Evolutionary conservation across 1,139 yeast genomes (phyloP), one percentile per base, ranked within the genome.

Genomic region (Scheffersomyces illinoinensis): DNA sequence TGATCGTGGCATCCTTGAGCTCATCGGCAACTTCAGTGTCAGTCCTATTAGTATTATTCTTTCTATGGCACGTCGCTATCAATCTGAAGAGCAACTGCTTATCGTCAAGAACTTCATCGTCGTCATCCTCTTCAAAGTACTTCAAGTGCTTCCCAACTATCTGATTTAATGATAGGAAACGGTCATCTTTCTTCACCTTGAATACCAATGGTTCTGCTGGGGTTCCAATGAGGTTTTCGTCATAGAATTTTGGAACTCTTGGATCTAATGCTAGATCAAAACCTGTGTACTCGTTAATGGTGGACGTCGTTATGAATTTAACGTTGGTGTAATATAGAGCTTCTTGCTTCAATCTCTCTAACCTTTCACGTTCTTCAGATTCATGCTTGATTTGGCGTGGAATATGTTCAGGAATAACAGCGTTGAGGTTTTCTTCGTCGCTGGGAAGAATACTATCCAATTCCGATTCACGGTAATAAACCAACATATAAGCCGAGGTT

Each of bases 401-500:
- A 50, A 95, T 86, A 69, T 90, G 91, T 3, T 72, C 67, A 4
- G 98, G 98, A 49, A 91, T 85, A 3, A 68, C 65, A 2, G 66
- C 63, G 58, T 84, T 86, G 5, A 76, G 68, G 14, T 64, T 64
- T 1, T 74, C 76, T 19, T 87, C 89, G 21, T 80, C 76, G 0
- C 83, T 85, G 7, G 87, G 87, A 60, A 95, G 79, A 20, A 93
- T 82, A 10, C 82, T 83, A 3, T 79, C 80, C 54, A 88, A 75
- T 50, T 84, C 84, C 7, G 84, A 76, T 69, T 90, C 88, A 57
- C 97, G 85, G 63, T 93, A 85, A 71, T 95, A 95, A 3, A 95
- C 99, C 76, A 95, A 84, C 99, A 95, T 95, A 71, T 95, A 95
- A 3, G 99, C 99, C 55, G 96, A 91, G 0, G 98, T 93, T 54